Evolutionary conservation across 2,329 filamentous ascomycete genomes (phyloP).

Genomic region (Thermomyces lanuginosus): DNA sequence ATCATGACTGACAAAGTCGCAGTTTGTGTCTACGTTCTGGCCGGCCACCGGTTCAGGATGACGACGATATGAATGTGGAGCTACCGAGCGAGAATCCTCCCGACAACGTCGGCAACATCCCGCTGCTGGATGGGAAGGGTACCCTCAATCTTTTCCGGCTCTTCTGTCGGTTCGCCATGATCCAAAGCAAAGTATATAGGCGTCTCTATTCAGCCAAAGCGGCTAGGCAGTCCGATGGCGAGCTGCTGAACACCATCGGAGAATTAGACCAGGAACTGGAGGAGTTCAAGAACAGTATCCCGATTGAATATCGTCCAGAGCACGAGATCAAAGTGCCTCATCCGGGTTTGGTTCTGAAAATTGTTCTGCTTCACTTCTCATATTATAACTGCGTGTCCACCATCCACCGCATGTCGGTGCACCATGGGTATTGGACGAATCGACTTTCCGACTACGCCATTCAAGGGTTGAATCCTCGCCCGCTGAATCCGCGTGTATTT

Average conservation of each 20-base stretch:
- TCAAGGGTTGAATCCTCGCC: constrained; percentile 76
- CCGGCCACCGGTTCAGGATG: constrained; percentile 54
- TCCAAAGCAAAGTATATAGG: constrained; percentile 90
- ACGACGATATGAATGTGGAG: constrained; percentile 88
- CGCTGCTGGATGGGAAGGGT: constrained; percentile 68
- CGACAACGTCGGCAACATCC: constrained; percentile 90
- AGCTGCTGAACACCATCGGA: constrained; percentile 86
- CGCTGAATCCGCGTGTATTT: constrained; percentile 85
- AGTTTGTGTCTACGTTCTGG: constrained; percentile 56
- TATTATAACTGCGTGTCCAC: constrained; percentile 98
- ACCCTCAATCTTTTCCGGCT: constrained; percentile 91
- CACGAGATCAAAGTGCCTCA: constrained; percentile 88
- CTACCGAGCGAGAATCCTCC: constrained; percentile 77
- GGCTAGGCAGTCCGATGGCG: constrained; percentile 77
- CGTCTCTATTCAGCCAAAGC: constrained; percentile 84
- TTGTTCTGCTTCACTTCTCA: constrained; percentile 86
- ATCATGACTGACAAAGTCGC: constrained; percentile 7
- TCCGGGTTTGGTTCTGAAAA: constrained; percentile 81
- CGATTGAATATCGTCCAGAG: constrained; percentile 90
- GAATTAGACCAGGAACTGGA: constrained; percentile 82
- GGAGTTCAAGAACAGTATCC: constrained; percentile 91
- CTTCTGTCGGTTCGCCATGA: constrained; percentile 80
- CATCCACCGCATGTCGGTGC: constrained; percentile 95
- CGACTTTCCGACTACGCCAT: constrained; percentile 88
- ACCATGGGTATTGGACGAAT: constrained; percentile 96